These are phyloP conservation scores for Yamadazyma atmosphaerica DNA, from an alignment of 1,139 yeast genomes.

Conservation along the genomic window DNA sequence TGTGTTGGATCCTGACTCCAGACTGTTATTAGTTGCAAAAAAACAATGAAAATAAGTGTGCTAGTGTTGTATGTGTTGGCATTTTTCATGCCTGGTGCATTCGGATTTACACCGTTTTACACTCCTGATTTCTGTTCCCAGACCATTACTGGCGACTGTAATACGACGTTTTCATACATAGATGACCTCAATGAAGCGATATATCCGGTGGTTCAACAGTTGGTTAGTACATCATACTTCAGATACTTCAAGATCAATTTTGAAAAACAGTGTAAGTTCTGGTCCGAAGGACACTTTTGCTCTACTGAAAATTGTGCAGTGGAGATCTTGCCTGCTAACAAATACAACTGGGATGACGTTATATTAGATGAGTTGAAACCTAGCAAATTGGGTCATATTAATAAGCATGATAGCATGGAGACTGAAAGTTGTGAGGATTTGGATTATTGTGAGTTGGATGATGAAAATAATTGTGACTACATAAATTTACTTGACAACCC, in stretches of 20 bases:
- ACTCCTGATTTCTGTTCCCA: slow-evolving; percentile 50
- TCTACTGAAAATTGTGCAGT: slow-evolving; percentile 94
- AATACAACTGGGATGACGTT: slow-evolving; percentile 59
- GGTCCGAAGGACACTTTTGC: slow-evolving; percentile 83
- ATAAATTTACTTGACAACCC: slow-evolving; percentile 88
- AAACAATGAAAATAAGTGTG: background rate
- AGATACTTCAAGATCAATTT: slow-evolving; percentile 83
- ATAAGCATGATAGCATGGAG: slow-evolving; percentile 21
- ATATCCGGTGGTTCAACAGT: slow-evolving; percentile 51
- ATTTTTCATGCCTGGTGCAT: background rate
- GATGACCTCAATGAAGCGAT: slow-evolving; percentile 37
- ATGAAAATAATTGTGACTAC: slow-evolving; percentile 65
- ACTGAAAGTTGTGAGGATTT: slow-evolving; percentile 29
- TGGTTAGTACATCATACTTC: slow-evolving; percentile 76
- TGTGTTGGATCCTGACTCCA: too few species aligned
- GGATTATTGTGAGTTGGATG: slow-evolving; percentile 65
- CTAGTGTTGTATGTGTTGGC: background rate
- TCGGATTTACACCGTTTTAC: slow-evolving; percentile 38
- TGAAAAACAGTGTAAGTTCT: slow-evolving; percentile 85
- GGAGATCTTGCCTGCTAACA: slow-evolving; percentile 53
- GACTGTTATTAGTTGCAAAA: too few species aligned
- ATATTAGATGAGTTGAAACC: slow-evolving; percentile 72
- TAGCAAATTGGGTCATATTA: slow-evolving; percentile 5
- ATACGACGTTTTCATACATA: slow-evolving; percentile 48
- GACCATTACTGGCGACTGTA: slow-evolving; percentile 47